These are phyloP conservation scores for Catharanthus roseus DNA, from an alignment of 257 asterid species.

Conservation along the genomic window DNA sequence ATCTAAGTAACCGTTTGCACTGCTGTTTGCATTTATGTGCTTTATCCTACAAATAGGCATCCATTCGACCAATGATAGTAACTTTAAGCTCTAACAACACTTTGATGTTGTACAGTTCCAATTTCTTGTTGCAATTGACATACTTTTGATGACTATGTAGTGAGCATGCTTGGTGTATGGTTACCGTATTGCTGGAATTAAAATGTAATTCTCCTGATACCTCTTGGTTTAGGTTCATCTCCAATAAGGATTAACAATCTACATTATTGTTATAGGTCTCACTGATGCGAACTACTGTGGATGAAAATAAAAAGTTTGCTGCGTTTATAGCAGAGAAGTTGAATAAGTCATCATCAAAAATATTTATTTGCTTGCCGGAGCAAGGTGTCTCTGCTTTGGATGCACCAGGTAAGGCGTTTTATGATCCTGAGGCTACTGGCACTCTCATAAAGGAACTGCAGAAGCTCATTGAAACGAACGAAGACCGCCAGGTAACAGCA, in stretches of 20 bases:
- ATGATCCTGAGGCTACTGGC: constrained; percentile 76
- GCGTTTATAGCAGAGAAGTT: constrained; percentile 80
- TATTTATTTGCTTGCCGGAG: constrained; percentile 79
- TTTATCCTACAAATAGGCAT: neutral
- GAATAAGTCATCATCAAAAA: constrained; percentile 63
- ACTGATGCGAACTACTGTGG: constrained; percentile 74
- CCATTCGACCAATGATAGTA: neutral
- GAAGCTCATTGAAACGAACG: constrained; percentile 51
- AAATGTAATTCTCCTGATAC: neutral
- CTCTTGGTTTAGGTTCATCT: neutral
- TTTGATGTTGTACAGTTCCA: neutral
- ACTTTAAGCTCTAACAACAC: neutral
- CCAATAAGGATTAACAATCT: neutral
- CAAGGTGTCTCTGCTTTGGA: constrained; percentile 87
- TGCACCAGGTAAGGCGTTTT: constrained; percentile 74
- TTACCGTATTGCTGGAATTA: neutral
- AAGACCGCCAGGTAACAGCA: constrained; percentile 60
- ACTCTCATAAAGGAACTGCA: constrained; percentile 58
- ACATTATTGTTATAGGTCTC: constrained; percentile 51
- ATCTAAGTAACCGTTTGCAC: too few relatives aligned
- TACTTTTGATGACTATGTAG: neutral
- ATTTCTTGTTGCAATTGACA: neutral
- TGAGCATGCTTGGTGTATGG: neutral
- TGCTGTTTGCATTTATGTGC: neutral
- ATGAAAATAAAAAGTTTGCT: constrained; percentile 74